phyloP scores from a whole-genome alignment of 441 rosid species.

The Brassica balearica region DNA sequence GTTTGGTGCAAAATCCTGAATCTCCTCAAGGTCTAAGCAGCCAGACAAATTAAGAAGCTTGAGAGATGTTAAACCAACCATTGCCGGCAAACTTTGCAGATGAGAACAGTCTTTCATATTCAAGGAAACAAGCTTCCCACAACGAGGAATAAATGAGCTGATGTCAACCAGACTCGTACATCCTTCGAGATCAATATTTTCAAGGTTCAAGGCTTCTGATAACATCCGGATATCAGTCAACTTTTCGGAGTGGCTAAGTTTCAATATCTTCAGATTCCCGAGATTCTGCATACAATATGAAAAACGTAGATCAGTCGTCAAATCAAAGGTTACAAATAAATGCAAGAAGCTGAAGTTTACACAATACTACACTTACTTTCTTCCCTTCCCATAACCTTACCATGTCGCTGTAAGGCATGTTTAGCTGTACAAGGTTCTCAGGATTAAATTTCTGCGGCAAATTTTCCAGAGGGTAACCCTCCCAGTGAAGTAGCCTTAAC shows the following conservation, averaged over 20 bases:
- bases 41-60: too few relatives aligned
- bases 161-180: constrained; percentile 31
- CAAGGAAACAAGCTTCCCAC: constrained; percentile 18
- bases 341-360: neutral
- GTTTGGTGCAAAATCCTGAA: too few relatives aligned
- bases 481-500: constrained; percentile 42
- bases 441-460: constrained; percentile 28
- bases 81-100: neutral
- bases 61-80: too few relatives aligned
- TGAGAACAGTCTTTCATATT: constrained; percentile 22
- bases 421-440: constrained; percentile 31
- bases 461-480: constrained; percentile 27
- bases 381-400: constrained; percentile 35
- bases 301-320: neutral
- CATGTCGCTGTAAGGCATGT: constrained; percentile 38
- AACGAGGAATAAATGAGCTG: constrained; percentile 8
- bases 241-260: neutral
- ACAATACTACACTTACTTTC: constrained; percentile 31
- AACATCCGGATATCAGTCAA: constrained; percentile 9
- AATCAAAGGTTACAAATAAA: neutral
- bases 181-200: constrained; percentile 30
- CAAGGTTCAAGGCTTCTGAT: constrained; percentile 21
- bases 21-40: too few relatives aligned
- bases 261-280: neutral
- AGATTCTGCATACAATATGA: constrained; percentile 23